Evolutionary conservation across 164 flowering plant genomes (phyloP), one percentile per base, ranked within the genome.

Genomic region (Litsea cubeba): DNA sequence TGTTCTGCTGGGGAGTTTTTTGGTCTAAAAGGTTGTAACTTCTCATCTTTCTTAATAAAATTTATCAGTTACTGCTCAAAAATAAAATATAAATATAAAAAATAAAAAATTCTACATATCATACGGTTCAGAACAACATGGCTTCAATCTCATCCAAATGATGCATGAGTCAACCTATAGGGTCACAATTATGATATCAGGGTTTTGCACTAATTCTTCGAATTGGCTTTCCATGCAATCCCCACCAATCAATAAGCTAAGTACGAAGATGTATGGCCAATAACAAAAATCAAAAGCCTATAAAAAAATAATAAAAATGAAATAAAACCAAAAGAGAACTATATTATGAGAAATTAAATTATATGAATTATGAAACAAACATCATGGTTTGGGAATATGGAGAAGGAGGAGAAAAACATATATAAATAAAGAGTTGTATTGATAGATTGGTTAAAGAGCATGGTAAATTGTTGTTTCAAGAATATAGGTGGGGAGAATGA

Each of bases 111-210:
- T 35, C 46, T 35, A 35, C 46, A 35, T 7, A 35, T 0, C 91
- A 96, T 76, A 93, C 95, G 0, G 89, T 83, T 5, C 91, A 86
- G 74, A 95, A 83, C 2, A 97, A 84, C 98, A 95, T 89, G 72
- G 88, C 97, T 22, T 95, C 98, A 65, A 93, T 85, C 86, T 95
- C 99, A 67, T 87, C 76, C 83, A 95, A 84, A 85, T 88, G 99
- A 77, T 95, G 99, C 97, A 95, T 91, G 30, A 95, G 97, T 70
- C 99, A 88, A 72, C 99, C 97, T 63, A 30, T 30, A 97, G 98
- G 68, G 99, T 95, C n/a, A 98, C 99, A 80, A 95, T 95, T 20
- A 95, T 90, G 68, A 90, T 83, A 81, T 93, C 98, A 51, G 99
- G 99, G 73, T 79, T 91, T 75, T 88, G 92, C 2, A 97, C 90